Conservation (phyloP, 805 yeast genomes). For the Kuraishia molischiana region DNA sequence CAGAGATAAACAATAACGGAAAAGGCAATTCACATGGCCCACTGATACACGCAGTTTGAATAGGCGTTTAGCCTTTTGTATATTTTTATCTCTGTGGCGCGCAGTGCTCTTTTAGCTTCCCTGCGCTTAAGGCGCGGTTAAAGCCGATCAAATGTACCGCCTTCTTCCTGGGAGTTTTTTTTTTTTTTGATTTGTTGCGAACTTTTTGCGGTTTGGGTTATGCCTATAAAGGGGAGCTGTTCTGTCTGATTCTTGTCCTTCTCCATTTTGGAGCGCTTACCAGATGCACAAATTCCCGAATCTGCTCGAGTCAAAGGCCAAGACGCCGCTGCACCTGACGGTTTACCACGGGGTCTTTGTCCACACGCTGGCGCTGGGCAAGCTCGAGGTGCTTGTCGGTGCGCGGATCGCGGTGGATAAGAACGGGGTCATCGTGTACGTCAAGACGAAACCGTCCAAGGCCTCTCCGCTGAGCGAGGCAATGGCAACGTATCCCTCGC, state of each 20-base stretch:
- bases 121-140: no score
- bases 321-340: constrained; percentile 13
- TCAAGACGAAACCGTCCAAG: constrained; percentile 12
- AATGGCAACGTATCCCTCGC: constrained; percentile 7
- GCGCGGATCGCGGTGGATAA: constrained; percentile 56
- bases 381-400: constrained; percentile 42
- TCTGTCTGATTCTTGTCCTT: neutral
- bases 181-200: neutral
- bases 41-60: no score
- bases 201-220: neutral
- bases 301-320: neutral
- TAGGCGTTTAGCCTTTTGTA: no score
- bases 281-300: neutral
- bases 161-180: no score
- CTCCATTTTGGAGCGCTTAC: neutral
- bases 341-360: constrained; percentile 62
- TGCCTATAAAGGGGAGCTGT: neutral
- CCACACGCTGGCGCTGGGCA: constrained; percentile 57
- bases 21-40: no score
- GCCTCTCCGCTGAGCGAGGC: constrained; percentile 18
- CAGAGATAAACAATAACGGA: no score
- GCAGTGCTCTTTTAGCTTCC: no score
- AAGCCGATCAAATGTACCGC: no score
- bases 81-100: no score
- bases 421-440: constrained; percentile 42